Evolutionary conservation across 352 stramenopile genomes (phyloP), one percentile per base, ranked within the genome.

Genomic region (Pythium utonaiense): DNA sequence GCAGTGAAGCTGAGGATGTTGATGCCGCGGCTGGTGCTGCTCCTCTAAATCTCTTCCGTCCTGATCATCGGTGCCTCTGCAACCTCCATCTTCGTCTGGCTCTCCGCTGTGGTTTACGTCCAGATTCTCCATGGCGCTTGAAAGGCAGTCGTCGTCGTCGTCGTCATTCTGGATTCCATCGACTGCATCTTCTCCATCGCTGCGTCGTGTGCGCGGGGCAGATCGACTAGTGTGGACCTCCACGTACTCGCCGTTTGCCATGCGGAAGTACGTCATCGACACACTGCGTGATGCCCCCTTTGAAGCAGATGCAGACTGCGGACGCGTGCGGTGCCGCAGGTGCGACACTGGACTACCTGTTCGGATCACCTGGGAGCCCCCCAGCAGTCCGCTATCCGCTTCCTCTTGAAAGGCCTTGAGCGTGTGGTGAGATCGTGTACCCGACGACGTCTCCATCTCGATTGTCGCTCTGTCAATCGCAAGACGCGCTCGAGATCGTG

Each of bases 331-430:
- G 17, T 60, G 33, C 1, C 59, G 51, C 16, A 66, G 22, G 13
- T 66, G 59, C 3, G 59, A 53, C 24, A 66, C 59, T 1, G 59
- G 59, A 60, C 59, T 66, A 14, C 59, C 59, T n/a, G 59, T 60
- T 17, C 59, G 44, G 31, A 66, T 54, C 6, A 42, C 40, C 14
- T 25, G 41, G 13, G 49, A 48, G 14, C 40, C 41, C 19, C 54
- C 44, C 8, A 53, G 42, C 17, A 38, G 58, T 0, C 31, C 22
- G 7, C 40, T 7, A 12, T 47, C 17, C 6, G 16, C 16, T 16
- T 27, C 40, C 12, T 36, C 22, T 6, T 52, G 24, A 13, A 30
- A 34, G 8, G 59, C 44, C 1, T 50, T 28, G 1, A 66, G 42
- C 3, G 51, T 24, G 21, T 60, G 40, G 13, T 49, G 40, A 47